Evolutionary conservation across 2,329 filamentous ascomycete species (phyloP), one percentile per base, ranked within the genome.

Genomic region (Thielaviopsis musarum): DNA sequence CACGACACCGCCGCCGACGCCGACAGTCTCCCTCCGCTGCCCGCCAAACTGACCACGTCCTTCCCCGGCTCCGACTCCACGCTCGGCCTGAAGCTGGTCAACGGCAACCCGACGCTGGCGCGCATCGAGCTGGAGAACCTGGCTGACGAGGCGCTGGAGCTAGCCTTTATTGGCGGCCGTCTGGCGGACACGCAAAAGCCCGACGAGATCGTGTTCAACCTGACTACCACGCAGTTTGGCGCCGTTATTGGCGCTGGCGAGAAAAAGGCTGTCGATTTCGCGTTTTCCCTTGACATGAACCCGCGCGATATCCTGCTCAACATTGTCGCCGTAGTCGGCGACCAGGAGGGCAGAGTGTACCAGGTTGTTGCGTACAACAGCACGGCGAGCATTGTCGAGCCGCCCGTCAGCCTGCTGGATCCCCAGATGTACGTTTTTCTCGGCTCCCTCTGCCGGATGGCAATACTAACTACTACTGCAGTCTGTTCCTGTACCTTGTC

Each of bases 401-500:
- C 90, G 2, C 88, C 91, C 59, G 88, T 87, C 64, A 94, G 85
- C 79, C 82, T 96, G 72, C 86, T 96, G 64, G 91, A 97, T 70
- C 91, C 91, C 63, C 91, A 96, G 74, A 91, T 96, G 91, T 97
- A 78, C 73, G 85, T 73, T 59, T 54, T 34, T n/a, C 19, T 24
- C 22, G 9, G 26, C 15, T 9, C 38, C 19, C 12, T 7, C 26
- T 19, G 10, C 7, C 3, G 6, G 4, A 28, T 2, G 9, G n/a
- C 15, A 64, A 79, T 85, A 13, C 51, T 60, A 51, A 61, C 60
- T 55, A 21, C n/a, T n/a, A 5, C 2, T 10, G 15, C 59, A 97
- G 93, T 70, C 89, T 97, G 75, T 98, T 98, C 83, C 83, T 98
- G 64, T 97, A 97, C 78, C 78, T 95, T 70, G 84, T 97, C 77